phyloP scores from a whole-genome alignment of 2,329 filamentous ascomycete species.

The Chaetomium olivaceum region DNA sequence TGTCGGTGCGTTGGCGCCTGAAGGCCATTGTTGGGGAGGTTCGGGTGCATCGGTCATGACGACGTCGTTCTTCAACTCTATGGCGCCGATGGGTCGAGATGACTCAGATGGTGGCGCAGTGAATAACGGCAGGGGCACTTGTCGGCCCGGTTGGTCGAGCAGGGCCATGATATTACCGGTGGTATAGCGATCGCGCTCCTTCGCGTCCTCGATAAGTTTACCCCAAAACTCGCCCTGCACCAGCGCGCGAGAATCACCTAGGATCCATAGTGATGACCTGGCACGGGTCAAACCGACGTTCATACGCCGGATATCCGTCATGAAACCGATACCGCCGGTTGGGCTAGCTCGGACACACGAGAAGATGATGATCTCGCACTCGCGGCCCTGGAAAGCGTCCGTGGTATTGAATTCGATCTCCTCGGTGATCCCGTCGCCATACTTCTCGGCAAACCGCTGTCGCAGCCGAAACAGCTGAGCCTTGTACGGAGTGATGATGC shows the following conservation, averaged over 20 bases:
- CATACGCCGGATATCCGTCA: conserved; percentile 98
- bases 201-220: conserved; percentile 80
- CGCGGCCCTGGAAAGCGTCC: conserved; percentile 94
- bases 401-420: conserved; percentile 97
- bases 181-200: conserved; percentile 72
- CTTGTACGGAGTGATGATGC: conserved; percentile 98
- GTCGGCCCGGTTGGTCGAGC: conserved; percentile 48
- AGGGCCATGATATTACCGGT: conserved; percentile 58
- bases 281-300: conserved; percentile 97
- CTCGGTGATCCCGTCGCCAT: conserved; percentile 72
- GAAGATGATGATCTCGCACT: conserved; percentile 98
- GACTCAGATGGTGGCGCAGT: not conserved
- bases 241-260: conserved; percentile 87
- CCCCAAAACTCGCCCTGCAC: conserved; percentile 89
- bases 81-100: not conserved
- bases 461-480: conserved; percentile 83
- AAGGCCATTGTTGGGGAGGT: not conserved
- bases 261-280: conserved; percentile 93
- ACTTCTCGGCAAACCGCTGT: conserved; percentile 68
- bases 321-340: conserved; percentile 96
- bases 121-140: conserved; percentile 34
- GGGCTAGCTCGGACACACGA: conserved; percentile 93
- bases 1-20: not conserved
- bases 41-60: conserved; percentile 33
- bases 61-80: conserved; percentile 25